Conservation (phyloP, 2,329 filamentous ascomycete genomes). For the Akanthomyces lecanii region DNA sequence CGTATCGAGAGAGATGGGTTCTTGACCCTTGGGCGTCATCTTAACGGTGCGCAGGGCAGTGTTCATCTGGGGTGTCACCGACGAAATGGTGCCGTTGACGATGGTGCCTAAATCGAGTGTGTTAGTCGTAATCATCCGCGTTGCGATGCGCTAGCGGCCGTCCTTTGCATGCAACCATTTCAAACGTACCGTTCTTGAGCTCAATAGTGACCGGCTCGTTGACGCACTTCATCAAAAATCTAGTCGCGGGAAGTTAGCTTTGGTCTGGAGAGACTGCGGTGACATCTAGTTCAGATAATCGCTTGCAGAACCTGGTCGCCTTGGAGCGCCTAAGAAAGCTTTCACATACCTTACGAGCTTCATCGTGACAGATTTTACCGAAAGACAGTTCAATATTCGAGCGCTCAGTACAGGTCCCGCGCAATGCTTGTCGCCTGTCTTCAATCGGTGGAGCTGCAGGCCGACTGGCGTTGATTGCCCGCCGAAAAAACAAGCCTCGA, state of each 20-base stretch:
- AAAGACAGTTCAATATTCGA: neutral
- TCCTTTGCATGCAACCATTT: too few relatives aligned
- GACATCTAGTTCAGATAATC: slow-evolving; percentile 36
- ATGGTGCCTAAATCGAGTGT: slow-evolving; percentile 66
- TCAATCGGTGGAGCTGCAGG: slow-evolving; percentile 17
- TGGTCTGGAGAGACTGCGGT: neutral
- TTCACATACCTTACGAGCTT: slow-evolving; percentile 87
- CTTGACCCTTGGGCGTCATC: slow-evolving; percentile 87
- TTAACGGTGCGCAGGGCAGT: slow-evolving; percentile 92
- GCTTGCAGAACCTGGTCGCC: slow-evolving; percentile 22
- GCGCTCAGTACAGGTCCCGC: slow-evolving; percentile 6
- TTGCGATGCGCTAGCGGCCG: neutral
- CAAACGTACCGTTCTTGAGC: slow-evolving; percentile 81
- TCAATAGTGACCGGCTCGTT: slow-evolving; percentile 99
- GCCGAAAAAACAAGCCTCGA: slow-evolving; percentile 9
- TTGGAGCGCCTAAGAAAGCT: neutral
- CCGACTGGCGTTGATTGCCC: slow-evolving; percentile 5
- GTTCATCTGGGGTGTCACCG: slow-evolving; percentile 98
- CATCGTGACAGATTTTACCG: slow-evolving; percentile 55
- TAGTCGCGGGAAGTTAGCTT: slow-evolving; percentile 39
- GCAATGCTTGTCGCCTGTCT: slow-evolving; percentile 15
- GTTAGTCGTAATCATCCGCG: neutral
- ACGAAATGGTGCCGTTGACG: slow-evolving; percentile 92
- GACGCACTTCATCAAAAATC: slow-evolving; percentile 98
- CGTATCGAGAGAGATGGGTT: slow-evolving; percentile 82